Base-by-base conservation (phyloP, 2,329 filamentous ascomycete species). In the Trichoderma sp. region DNA sequence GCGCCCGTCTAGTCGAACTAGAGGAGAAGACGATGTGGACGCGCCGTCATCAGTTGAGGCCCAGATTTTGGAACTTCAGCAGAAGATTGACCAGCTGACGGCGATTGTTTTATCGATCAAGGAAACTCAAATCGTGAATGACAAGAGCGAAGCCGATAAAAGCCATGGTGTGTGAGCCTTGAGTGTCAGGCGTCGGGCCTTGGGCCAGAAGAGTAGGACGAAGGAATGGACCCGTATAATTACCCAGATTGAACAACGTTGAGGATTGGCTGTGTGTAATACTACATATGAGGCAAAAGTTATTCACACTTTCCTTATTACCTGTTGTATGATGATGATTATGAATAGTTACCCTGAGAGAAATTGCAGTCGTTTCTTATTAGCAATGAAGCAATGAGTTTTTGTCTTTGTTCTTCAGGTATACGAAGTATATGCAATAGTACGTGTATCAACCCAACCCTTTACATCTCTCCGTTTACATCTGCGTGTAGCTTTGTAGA, bases 1-100 rank as follows among this genome's bases (percentile, higher is more conserved):
- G 53, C 35, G 64, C 52, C 53, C 71, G 64, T 69, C 68, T 61
- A 32, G 67, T 66, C 35, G 74, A 69, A 29, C 66, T 69, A 39
- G 70, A 35, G 59, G 54, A 32, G 70, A 80, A n/a, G 79, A 81
- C 15, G 78, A 81, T 52, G 71, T 74, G 37, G 76, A 81, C 48
- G 79, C 78, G 19, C 79, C 81, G 15, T 77, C 77, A 1, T 75
- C 78, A 15, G 74, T 82, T 48, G 86, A 89, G 71, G 79, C 82
- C 29, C 84, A 84, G 69, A 82, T 89, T 64, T 76, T 78, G 4
- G 86, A 89, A 70, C 75, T 89, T 71, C 81, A 82, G 50, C 77
- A 76, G 56, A 89, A 88, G 80, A 87, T 90, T 72, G 86, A 88
- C 70, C 83, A 83, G 66, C 77, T 89, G 70, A 87, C 86, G 0